These are phyloP conservation scores for Takashimella koratensis DNA, from an alignment of 1,284 basidiomycete genomes.

Conservation along the genomic window DNA sequence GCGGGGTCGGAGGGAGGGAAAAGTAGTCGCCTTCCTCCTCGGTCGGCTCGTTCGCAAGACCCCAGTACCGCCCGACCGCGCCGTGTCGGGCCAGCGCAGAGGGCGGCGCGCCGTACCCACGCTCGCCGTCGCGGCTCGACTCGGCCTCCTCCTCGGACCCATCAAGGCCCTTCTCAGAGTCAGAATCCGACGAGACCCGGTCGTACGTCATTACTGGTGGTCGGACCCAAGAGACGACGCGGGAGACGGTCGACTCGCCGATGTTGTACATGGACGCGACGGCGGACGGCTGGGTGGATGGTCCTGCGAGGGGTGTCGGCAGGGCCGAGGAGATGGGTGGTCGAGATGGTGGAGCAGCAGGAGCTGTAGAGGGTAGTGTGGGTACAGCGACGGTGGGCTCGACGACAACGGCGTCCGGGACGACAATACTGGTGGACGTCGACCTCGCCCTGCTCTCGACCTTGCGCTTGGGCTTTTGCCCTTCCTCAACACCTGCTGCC, in stretches of 20 bases:
- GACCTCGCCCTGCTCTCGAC: slow-evolving; percentile 36
- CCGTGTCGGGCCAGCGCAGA: slow-evolving; percentile 2
- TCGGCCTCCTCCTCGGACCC: slow-evolving; percentile 24
- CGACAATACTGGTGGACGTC: slow-evolving; percentile 42
- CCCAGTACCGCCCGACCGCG: slow-evolving; percentile 30
- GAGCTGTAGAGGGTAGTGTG: no score
- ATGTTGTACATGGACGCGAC: slow-evolving; percentile 27
- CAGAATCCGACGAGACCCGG: slow-evolving; percentile 22
- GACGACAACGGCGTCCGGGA: slow-evolving; percentile 19
- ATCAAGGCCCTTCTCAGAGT: slow-evolving; percentile 45
- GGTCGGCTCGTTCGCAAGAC: slow-evolving; percentile 12
- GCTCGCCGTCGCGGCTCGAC: slow-evolving; percentile 16
- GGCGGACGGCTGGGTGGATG: slow-evolving; percentile 3
- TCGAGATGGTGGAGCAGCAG: no score
- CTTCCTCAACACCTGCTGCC: background rate
- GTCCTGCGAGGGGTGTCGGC: slow-evolving; percentile 5
- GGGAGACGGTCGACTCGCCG: slow-evolving; percentile 28
- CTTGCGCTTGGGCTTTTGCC: background rate
- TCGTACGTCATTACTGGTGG: slow-evolving; percentile 8
- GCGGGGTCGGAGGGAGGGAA: slow-evolving; percentile 32
- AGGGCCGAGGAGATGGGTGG: slow-evolving; percentile 4
- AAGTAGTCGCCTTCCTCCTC: slow-evolving; percentile 27
- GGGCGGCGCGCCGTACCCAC: slow-evolving; percentile 2
- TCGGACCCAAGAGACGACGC: slow-evolving; percentile 22
- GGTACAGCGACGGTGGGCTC: slow-evolving; percentile 5